Evolutionary conservation across 106 monocot species (phyloP).

Genomic region (Phalaenopsis aphrodite): DNA sequence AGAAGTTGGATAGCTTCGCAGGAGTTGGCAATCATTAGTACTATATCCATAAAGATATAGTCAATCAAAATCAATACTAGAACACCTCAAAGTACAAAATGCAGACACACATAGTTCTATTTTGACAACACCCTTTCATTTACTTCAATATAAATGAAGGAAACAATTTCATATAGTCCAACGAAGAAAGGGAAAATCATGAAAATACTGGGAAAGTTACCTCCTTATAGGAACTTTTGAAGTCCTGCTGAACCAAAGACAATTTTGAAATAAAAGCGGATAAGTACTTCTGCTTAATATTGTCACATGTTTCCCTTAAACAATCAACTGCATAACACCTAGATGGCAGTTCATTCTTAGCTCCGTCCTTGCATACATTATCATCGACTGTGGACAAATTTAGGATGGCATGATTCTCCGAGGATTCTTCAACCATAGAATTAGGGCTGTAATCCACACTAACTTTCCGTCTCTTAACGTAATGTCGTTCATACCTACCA

Average conservation of each 20-base stretch:
- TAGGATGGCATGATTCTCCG: conserved; percentile 12
- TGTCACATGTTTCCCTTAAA: conserved; percentile 59
- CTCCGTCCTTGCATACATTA: conserved; percentile 10
- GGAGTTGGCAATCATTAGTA: neutral
- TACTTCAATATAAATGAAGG: neutral
- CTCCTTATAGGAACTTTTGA: conserved; percentile 47
- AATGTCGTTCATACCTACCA: conserved; percentile 23
- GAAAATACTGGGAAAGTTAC: conserved; percentile 18
- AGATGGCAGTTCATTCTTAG: conserved; percentile 17
- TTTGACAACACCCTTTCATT: neutral
- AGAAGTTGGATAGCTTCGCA: neutral
- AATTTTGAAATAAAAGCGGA: conserved; percentile 63
- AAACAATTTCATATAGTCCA: neutral
- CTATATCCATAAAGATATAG: neutral
- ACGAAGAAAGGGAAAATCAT: neutral
- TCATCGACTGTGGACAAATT: conserved; percentile 7
- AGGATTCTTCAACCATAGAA: neutral
- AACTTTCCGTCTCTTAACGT: conserved; percentile 49
- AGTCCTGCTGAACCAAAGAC: conserved; percentile 61
- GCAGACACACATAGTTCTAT: neutral
- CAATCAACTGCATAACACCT: conserved; percentile 41
- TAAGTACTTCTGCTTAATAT: conserved; percentile 66
- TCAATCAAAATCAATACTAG: neutral
- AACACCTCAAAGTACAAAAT: conserved; percentile 2
- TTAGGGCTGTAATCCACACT: conserved; percentile 10